Base-by-base conservation (phyloP, 176 grass and related monocot species). In the Elaeis guineensis region DNA sequence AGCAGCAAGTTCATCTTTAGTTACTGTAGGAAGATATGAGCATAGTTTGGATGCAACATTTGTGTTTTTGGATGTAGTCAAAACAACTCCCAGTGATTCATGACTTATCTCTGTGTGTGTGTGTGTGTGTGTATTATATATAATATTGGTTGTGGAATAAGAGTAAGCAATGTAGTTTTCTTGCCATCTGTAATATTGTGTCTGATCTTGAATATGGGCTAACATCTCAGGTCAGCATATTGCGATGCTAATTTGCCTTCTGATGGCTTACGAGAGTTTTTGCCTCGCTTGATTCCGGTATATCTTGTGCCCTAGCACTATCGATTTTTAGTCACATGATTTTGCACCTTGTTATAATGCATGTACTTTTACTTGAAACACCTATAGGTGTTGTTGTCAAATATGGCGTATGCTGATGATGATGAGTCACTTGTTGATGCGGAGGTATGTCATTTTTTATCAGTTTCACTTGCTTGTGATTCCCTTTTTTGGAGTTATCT, bases 371-470 rank as follows among this genome's bases (percentile, higher is more conserved):
- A 30, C 65, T 50, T 51, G 49, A 35, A 35, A 21, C 21, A 17
- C 73, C 66, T 72, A 17, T 75, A 97, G 93, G 81, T 89, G 52
- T 76, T 92, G 54, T 56, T 97, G 39, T 91, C 87, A 2, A 91
- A 97, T 75, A 97, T 97, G 93, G 79, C 77, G 12, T 97, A 97
- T 67, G 71, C 75, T 58, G 93, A 89, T 54, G 93, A 97, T 58
- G 93, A 97, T 30, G 93, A 97, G 69, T 79, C 93, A 54, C 93
- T 97, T 1, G 73, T 70, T 85, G 87, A 97, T 80, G 81, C 72
- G 78, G 80, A 97, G 87, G 93, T 97, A 21, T 49, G 58, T 58
- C 57, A 75, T 62, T 39, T 68, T 69, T 73, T 22, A 9, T 16
- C 19, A 66, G 15, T 16, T 59, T 52, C 51, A 23, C 30, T 57